Conservation (phyloP, 2,329 filamentous ascomycete genomes). For the Periconia digitata region DNA sequence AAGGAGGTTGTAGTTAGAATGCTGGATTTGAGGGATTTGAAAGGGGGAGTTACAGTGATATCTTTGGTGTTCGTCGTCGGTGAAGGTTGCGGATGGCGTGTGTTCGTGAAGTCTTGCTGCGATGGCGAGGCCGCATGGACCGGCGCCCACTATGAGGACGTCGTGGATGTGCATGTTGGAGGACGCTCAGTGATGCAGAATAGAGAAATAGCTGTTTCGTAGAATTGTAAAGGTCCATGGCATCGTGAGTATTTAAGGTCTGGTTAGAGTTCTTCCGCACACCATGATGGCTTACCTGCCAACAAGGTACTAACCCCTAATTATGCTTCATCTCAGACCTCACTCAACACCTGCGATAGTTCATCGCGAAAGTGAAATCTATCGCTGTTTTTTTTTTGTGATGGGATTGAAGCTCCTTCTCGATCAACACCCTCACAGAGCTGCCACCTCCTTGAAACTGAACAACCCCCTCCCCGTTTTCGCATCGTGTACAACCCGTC, state of each 20-base stretch:
- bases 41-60: constrained; percentile 60
- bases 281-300: background rate
- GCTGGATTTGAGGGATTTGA: background rate
- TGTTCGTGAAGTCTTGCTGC: constrained; percentile 71
- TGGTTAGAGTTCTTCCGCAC: background rate
- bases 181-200: background rate
- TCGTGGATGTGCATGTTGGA: constrained; percentile 51
- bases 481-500: constrained; percentile 46
- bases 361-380: too few species aligned
- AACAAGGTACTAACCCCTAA: background rate
- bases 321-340: too few species aligned
- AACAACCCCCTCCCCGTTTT: constrained; percentile 32
- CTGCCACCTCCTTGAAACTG: constrained; percentile 23
- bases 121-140: constrained; percentile 73
- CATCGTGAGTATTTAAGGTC: background rate
- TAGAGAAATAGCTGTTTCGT: background rate
- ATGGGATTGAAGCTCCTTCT: too few species aligned
- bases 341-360: too few species aligned
- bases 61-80: constrained; percentile 78
- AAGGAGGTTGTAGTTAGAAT: background rate
- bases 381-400: too few species aligned
- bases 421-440: background rate
- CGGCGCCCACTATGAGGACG: constrained; percentile 71
- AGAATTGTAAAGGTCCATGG: background rate
- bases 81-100: constrained; percentile 77